Evolutionary conservation across 805 yeast genomes (phyloP), one percentile per base, ranked within the genome.

Genomic region (Ogataea angusta): DNA sequence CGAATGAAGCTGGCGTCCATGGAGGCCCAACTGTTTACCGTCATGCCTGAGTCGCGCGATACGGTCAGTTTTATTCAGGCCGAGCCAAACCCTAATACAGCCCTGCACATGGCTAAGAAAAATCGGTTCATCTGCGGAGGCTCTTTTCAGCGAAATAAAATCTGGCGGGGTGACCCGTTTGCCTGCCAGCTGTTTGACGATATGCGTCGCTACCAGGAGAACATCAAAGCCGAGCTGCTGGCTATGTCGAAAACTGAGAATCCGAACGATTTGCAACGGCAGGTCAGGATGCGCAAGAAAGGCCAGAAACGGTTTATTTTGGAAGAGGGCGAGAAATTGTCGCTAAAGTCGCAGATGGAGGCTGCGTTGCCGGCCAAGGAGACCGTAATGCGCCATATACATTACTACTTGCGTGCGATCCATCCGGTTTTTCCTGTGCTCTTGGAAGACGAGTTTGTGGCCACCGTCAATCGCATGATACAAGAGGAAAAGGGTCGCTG

Each of bases 381-480:
- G 19, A 62, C 67, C 0, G 54, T 72, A 3, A 56, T 68, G 62
- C 43, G 53, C n/a, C 62, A 70, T 34, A 44, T 73, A 8, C 58
- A 65, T 17, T 51, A 64, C 29, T 75, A 65, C 40, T 70, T 74
- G 50, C 37, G 40, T 1, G 40, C 53, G 4, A 54, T 72, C 2
- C 70, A 73, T 47, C 76, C 79, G 4, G 70, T 64, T 36, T 59
- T 72, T 45, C 79, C 81, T 0, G 63, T 69, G 22, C 39, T 73
- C 16, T 76, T 73, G 44, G 77, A 73, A 44, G 27, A 18, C 0
- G 46, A 46, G n/a, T 69, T 72, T 38, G 59, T 55, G 30, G 39
- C 34, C 4, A 61, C 63, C 17, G 45, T 73, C 12, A 24, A 56
- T 0, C 53, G 64, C 26, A 64, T 76, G 5, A 40, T 75, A 5